phyloP scores from a whole-genome alignment of 129 eudicot genomes.

The Helianthus annuus region DNA sequence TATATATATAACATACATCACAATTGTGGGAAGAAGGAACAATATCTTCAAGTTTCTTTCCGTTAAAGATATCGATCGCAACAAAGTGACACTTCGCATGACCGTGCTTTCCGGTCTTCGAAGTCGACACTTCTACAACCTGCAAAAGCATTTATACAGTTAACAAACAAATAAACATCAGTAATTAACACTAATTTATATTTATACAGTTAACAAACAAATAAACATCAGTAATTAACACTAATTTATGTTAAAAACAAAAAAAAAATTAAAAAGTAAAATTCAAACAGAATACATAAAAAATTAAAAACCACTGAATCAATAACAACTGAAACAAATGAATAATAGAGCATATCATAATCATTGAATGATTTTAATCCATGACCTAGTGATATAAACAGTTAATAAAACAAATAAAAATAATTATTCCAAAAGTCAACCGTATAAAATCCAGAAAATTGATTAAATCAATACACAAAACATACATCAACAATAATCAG shows the following conservation, averaged over 20 bases:
- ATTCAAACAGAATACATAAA: not conserved
- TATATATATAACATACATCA: constrained; percentile 46
- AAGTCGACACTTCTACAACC: constrained; percentile 86
- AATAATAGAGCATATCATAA: not conserved
- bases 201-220: not conserved
- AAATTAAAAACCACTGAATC: not conserved
- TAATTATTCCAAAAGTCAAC: not conserved
- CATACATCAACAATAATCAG: constrained; percentile 14
- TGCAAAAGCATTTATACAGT: constrained; percentile 2
- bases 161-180: not conserved
- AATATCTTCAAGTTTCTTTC: constrained; percentile 77
- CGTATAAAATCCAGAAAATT: constrained; percentile 5
- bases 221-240: not conserved
- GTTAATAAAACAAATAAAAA: not conserved
- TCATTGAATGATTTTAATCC: not conserved
- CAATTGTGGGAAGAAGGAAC: constrained; percentile 84
- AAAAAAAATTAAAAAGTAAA: not conserved
- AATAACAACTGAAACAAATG: not conserved
- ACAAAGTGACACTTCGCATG: constrained; percentile 86
- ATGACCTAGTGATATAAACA: not conserved
- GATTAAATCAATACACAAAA: not conserved
- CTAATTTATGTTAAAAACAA: too few relatives aligned
- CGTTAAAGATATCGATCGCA: constrained; percentile 70
- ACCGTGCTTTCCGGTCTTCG: constrained; percentile 81
- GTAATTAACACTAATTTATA: not conserved